Evolutionary conservation across 2,329 filamentous ascomycete genomes (phyloP).

Genomic region (Paramyrothecium roridum): DNA sequence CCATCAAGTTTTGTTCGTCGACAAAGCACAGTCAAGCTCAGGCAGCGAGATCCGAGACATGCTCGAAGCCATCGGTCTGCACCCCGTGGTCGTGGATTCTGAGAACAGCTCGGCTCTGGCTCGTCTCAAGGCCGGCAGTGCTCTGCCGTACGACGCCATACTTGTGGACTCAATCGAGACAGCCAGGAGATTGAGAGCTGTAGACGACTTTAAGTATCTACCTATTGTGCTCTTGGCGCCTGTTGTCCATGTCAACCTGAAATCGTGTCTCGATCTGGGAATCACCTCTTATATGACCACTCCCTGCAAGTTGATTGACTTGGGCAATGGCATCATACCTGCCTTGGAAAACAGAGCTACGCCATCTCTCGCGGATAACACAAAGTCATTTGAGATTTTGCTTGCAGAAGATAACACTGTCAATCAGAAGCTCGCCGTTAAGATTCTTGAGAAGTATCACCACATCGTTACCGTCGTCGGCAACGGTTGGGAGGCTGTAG

Average conservation of each 20-base stretch:
- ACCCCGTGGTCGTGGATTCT: slow-evolving; percentile 82
- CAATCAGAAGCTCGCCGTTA: slow-evolving; percentile 92
- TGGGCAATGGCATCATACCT: slow-evolving; percentile 94
- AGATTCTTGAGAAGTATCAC: slow-evolving; percentile 96
- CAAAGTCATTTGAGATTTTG: slow-evolving; percentile 91
- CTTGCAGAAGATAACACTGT: slow-evolving; percentile 96
- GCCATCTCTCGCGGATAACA: slow-evolving; percentile 87
- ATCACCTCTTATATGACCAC: slow-evolving; percentile 99
- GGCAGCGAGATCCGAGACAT: slow-evolving; percentile 74
- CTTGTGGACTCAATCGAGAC: slow-evolving; percentile 93
- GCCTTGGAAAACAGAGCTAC: slow-evolving; percentile 91
- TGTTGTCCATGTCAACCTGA: slow-evolving; percentile 84
- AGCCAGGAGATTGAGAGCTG: slow-evolving; percentile 77
- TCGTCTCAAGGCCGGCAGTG: slow-evolving; percentile 49
- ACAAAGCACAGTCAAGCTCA: slow-evolving; percentile 79
- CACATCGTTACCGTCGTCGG: slow-evolving; percentile 89
- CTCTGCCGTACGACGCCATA: slow-evolving; percentile 86
- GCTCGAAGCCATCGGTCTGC: slow-evolving; percentile 74
- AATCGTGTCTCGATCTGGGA: slow-evolving; percentile 88
- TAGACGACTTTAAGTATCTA: slow-evolving; percentile 96
- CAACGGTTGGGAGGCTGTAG: slow-evolving; percentile 89
- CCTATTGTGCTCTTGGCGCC: slow-evolving; percentile 91
- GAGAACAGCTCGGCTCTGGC: slow-evolving; percentile 61
- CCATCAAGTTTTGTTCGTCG: slow-evolving; percentile 90
- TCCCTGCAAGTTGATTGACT: slow-evolving; percentile 87